Conservation (phyloP, 352 stramenopile species). For the Phytophthora tubulina region DNA sequence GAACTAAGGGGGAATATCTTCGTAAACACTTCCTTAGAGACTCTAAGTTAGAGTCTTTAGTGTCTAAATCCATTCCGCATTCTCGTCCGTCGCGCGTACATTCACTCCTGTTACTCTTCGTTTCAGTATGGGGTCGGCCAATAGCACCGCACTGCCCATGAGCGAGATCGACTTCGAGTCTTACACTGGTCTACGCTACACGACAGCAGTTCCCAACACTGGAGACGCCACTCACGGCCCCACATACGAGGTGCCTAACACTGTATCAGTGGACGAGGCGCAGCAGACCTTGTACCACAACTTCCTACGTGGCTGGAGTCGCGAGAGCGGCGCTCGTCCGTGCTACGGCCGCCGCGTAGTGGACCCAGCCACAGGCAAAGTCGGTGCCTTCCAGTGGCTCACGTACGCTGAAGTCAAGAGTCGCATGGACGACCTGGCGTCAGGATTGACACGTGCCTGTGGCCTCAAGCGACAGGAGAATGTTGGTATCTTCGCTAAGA, state of each 20-base stretch:
- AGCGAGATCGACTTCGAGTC: slow-evolving; percentile 69
- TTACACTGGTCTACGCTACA: slow-evolving; percentile 58
- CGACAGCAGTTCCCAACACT: slow-evolving; percentile 49
- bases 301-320: slow-evolving; percentile 44
- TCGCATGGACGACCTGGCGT: slow-evolving; percentile 50
- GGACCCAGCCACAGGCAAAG: slow-evolving; percentile 47
- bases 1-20: slow-evolving; percentile 32
- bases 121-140: slow-evolving; percentile 51
- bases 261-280: slow-evolving; percentile 42
- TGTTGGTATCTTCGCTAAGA: slow-evolving; percentile 76
- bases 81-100: background rate
- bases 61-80: slow-evolving; percentile 23
- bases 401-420: slow-evolving; percentile 61
- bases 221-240: slow-evolving; percentile 50
- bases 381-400: slow-evolving; percentile 64
- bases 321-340: slow-evolving; percentile 10
- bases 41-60: background rate
- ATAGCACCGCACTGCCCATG: slow-evolving; percentile 51
- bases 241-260: slow-evolving; percentile 47
- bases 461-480: slow-evolving; percentile 56
- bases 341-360: slow-evolving; percentile 26
- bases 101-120: slow-evolving; percentile 22
- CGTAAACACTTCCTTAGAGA: slow-evolving; percentile 17
- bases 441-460: slow-evolving; percentile 46
- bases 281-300: slow-evolving; percentile 60